These are phyloP conservation scores for Eimeria acervulina DNA, from an alignment of 169 alveolate genomes.

Conservation along the genomic window DNA sequence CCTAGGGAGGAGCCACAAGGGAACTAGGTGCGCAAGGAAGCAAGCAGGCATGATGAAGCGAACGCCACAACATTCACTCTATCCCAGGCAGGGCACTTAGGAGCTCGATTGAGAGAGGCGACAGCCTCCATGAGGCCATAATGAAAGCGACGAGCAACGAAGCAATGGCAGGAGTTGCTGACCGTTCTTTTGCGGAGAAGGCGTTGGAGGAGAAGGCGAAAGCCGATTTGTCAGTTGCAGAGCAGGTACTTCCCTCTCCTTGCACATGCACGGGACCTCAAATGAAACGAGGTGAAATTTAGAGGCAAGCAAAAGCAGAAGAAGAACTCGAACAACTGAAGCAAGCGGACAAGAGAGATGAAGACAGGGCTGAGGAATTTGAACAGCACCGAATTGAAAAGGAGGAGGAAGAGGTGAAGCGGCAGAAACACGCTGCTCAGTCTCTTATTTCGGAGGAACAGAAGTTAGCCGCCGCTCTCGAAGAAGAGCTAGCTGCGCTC, in stretches of 20 bases:
- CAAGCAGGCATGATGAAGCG: neutral
- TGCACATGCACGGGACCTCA: neutral
- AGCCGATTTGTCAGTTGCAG: constrained; percentile 18
- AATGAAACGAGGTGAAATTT: neutral
- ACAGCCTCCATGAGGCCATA: constrained; percentile 20
- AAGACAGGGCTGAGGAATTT: neutral
- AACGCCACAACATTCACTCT: neutral
- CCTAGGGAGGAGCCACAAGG: constrained; percentile 40
- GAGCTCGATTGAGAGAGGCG: constrained; percentile 26
- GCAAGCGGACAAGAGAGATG: neutral
- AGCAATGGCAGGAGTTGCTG: constrained; percentile 35
- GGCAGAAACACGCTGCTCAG: constrained; percentile 6
- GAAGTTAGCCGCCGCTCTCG: neutral
- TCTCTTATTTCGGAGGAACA: neutral
- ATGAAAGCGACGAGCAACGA: constrained; percentile 7
- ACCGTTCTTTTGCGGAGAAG: constrained; percentile 24
- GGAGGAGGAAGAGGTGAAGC: neutral
- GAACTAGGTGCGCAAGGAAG: constrained; percentile 28
- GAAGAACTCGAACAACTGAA: neutral
- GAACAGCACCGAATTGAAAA: neutral
- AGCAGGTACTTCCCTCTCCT: neutral
- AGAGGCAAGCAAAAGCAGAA: neutral
- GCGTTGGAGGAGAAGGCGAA: constrained; percentile 23
- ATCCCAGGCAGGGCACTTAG: constrained; percentile 49
- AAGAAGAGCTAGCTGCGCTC: constrained; percentile 29